Conservation (phyloP, 768 basidiomycete genomes). For the Psilocybe cyanescens region DNA sequence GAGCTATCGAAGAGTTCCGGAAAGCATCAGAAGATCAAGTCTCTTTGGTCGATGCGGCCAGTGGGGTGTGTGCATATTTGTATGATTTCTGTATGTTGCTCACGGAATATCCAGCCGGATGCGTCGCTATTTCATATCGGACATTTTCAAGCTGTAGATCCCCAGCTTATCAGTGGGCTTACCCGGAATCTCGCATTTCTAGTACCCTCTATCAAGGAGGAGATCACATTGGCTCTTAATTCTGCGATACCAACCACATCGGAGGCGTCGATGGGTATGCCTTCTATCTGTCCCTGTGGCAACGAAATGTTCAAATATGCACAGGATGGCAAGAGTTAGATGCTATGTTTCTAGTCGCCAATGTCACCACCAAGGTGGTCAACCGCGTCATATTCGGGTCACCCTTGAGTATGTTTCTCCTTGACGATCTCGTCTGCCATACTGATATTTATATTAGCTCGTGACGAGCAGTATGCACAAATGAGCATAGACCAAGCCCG, state of each 20-base stretch:
- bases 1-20: constrained; percentile 43
- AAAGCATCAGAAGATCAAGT: constrained; percentile 41
- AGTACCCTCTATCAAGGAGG: constrained; percentile 44
- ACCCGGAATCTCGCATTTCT: constrained; percentile 22
- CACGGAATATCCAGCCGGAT: constrained; percentile 5
- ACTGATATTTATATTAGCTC: neutral
- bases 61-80: constrained; percentile 31
- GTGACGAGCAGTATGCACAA: neutral
- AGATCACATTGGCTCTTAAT: constrained; percentile 41
- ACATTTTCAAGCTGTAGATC: constrained; percentile 3
- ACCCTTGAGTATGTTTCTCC: constrained; percentile 24
- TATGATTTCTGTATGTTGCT: neutral
- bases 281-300: neutral
- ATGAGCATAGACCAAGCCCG: neutral
- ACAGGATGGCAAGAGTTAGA: constrained; percentile 22
- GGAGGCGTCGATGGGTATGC: neutral
- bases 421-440: neutral
- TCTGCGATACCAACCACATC: constrained; percentile 21
- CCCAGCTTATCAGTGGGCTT: neutral
- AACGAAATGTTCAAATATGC: constrained; percentile 33
- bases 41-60: constrained; percentile 30
- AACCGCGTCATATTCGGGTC: constrained; percentile 20
- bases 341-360: constrained; percentile 6
- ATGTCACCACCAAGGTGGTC: constrained; percentile 5
- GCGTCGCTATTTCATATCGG: constrained; percentile 10